These are phyloP conservation scores for Sherardia arvensis DNA, from an alignment of 257 asterid species.

Conservation along the genomic window DNA sequence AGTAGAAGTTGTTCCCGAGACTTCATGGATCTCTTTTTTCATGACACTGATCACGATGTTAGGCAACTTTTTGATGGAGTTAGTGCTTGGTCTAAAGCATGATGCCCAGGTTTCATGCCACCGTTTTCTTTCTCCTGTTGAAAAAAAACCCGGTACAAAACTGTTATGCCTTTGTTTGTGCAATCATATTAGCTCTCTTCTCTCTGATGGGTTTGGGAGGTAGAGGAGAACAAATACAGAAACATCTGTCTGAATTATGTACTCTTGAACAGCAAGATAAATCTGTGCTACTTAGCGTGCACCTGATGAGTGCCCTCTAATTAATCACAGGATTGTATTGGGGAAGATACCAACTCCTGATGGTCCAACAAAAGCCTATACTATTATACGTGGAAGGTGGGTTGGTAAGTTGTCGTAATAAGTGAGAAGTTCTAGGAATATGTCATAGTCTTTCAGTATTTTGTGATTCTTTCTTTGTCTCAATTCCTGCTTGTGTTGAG, in stretches of 20 bases:
- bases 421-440: conserved; percentile 32
- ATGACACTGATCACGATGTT: not conserved
- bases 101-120: conserved; percentile 2
- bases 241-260: conserved; percentile 10
- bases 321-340: conserved; percentile 93
- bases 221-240: conserved; percentile 8
- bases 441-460: conserved; percentile 22
- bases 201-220: conserved; percentile 20
- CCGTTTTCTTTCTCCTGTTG: not conserved
- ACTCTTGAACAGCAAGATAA: conserved; percentile 21
- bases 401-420: conserved; percentile 54
- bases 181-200: conserved; percentile 1
- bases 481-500: not conserved
- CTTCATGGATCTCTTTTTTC: not conserved
- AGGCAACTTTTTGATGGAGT: not conserved
- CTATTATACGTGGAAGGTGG: conserved; percentile 87
- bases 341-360: conserved; percentile 87
- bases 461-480: conserved; percentile 13
- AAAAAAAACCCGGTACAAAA: not conserved
- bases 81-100: not conserved
- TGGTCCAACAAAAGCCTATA: conserved; percentile 80
- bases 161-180: not conserved
- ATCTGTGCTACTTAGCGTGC: conserved; percentile 30
- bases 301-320: conserved; percentile 56
- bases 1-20: not conserved